Conservation (phyloP, 257 asterid genomes). For the Jaltomata sinuosa region DNA sequence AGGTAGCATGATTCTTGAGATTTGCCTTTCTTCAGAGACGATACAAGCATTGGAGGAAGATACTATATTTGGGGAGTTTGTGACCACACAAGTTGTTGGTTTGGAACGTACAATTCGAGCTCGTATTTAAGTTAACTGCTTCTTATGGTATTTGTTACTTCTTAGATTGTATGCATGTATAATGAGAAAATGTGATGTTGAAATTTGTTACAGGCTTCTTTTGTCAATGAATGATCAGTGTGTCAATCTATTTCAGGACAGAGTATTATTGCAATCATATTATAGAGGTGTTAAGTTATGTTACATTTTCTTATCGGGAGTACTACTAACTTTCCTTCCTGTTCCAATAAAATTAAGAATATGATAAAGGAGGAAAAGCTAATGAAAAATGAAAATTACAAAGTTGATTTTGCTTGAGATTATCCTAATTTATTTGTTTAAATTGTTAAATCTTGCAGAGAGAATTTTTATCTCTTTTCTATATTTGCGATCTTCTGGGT, state of each 20-base stretch:
- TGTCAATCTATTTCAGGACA: not conserved
- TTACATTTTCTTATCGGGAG: no score
- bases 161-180: not conserved
- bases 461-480: no score
- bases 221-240: not conserved
- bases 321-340: no score
- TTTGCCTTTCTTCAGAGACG: constrained; percentile 23
- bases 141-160: not conserved
- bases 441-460: no score
- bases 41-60: constrained; percentile 23
- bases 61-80: constrained; percentile 25
- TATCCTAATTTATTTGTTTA: no score
- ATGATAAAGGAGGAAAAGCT: no score
- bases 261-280: not conserved
- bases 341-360: no score
- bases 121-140: not conserved
- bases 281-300: not conserved
- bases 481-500: no score
- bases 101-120: not conserved
- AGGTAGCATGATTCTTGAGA: constrained; percentile 42
- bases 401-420: no score
- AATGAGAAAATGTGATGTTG: not conserved
- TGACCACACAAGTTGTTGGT: not conserved
- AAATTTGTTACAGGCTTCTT: not conserved
- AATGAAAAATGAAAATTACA: no score